These are phyloP conservation scores for Lumnitzera racemosa DNA, from an alignment of 345 rosid species.

Conservation along the genomic window DNA sequence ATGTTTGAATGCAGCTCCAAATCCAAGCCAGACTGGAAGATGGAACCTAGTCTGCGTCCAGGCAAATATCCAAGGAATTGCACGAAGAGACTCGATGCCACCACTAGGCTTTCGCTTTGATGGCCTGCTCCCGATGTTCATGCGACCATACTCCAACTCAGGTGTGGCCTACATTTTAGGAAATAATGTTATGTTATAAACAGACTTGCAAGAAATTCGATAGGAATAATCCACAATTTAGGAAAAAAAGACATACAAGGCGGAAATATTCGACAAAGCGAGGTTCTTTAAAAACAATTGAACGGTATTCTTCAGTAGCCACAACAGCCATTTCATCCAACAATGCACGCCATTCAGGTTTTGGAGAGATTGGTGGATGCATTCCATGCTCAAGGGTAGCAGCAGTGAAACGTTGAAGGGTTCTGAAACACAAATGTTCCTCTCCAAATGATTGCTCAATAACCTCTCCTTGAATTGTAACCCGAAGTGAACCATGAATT, in stretches of 20 bases:
- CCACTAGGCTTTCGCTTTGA: constrained; percentile 94
- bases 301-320: constrained; percentile 89
- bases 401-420: constrained; percentile 93
- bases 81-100: constrained; percentile 93
- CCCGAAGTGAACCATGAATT: constrained; percentile 85
- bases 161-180: constrained; percentile 75
- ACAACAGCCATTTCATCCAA: constrained; percentile 90
- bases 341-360: constrained; percentile 90
- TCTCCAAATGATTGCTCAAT: constrained; percentile 96
- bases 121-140: constrained; percentile 99
- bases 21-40: constrained; percentile 98
- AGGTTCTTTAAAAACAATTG: constrained; percentile 84
- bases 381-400: constrained; percentile 97
- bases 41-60: constrained; percentile 99
- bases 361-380: constrained; percentile 88
- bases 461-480: constrained; percentile 96
- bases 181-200: background rate
- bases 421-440: constrained; percentile 88
- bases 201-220: constrained; percentile 2
- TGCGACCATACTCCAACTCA: constrained; percentile 91
- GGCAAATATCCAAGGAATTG: constrained; percentile 99
- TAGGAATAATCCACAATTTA: background rate
- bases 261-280: constrained; percentile 96
- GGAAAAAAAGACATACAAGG: constrained; percentile 46
- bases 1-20: constrained; percentile 80